phyloP scores from a whole-genome alignment of 352 stramenopile species.

The Globisporangium camurandrum region DNA sequence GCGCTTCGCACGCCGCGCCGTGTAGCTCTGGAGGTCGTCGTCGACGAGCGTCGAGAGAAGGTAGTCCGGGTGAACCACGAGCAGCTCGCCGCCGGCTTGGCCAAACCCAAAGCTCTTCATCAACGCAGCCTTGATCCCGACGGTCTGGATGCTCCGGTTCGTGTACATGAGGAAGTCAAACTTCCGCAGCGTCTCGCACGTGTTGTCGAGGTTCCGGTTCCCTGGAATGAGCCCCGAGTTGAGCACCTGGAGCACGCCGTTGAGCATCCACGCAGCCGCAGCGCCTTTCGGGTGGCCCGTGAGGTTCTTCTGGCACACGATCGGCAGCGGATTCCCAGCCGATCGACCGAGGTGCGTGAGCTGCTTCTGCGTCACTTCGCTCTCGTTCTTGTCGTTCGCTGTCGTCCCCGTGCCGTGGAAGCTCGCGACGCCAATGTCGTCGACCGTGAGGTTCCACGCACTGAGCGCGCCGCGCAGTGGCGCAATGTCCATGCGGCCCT shows the following conservation, averaged over 20 bases:
- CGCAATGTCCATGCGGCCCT: slow-evolving; percentile 22
- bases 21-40: slow-evolving; percentile 52
- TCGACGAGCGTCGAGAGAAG: slow-evolving; percentile 47
- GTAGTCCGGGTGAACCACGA: slow-evolving; percentile 75
- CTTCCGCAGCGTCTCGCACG: slow-evolving; percentile 51
- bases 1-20: slow-evolving; percentile 25
- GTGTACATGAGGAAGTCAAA: slow-evolving; percentile 78
- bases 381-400: slow-evolving; percentile 86
- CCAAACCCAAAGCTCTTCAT: slow-evolving; percentile 86
- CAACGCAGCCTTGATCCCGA: slow-evolving; percentile 68
- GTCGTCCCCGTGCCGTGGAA: slow-evolving; percentile 84
- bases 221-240: slow-evolving; percentile 68
- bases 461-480: slow-evolving; percentile 58
- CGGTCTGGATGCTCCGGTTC: slow-evolving; percentile 72
- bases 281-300: slow-evolving; percentile 81
- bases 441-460: slow-evolving; percentile 70
- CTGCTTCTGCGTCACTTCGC: slow-evolving; percentile 82
- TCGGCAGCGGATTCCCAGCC: slow-evolving; percentile 60
- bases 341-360: slow-evolving; percentile 69
- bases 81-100: slow-evolving; percentile 61
- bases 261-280: slow-evolving; percentile 78
- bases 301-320: slow-evolving; percentile 80
- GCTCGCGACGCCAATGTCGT: slow-evolving; percentile 76
- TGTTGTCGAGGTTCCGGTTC: slow-evolving; percentile 83
- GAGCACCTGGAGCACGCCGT: slow-evolving; percentile 75